Percentiles rank a stretch among this genome's conserved stretches.
These are phyloP conservation scores for Penicillium herquei DNA, from an alignment of 495 filamentous ascomycete genomes.

Conservation along the genomic window DNA sequence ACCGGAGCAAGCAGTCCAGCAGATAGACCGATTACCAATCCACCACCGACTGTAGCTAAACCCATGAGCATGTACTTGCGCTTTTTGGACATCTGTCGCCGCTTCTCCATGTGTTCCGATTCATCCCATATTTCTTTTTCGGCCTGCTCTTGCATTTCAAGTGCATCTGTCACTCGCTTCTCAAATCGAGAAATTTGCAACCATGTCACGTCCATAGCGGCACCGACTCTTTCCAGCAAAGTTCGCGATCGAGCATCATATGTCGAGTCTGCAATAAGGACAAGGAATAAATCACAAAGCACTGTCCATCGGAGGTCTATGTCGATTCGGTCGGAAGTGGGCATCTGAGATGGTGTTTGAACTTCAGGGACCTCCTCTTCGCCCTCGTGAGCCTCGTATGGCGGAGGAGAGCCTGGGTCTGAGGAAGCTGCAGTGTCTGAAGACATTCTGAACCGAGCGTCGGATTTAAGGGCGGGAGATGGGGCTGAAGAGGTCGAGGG, in stretches of 20 bases:
- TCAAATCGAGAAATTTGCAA: slow-evolving; percentile 95
- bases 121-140: slow-evolving; percentile 98
- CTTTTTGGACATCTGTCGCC: slow-evolving; percentile 76
- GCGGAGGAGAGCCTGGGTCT: slow-evolving; percentile 57
- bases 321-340: slow-evolving; percentile 77
- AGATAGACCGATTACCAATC: slow-evolving; percentile 92
- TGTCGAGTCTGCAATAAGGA: slow-evolving; percentile 88
- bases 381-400: slow-evolving; percentile 68
- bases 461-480: slow-evolving; percentile 29
- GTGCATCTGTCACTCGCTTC: slow-evolving; percentile 92
- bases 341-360: slow-evolving; percentile 75
- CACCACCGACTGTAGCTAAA: slow-evolving; percentile 91
- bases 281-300: slow-evolving; percentile 92
- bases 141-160: slow-evolving; percentile 94
- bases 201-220: slow-evolving; percentile 78
- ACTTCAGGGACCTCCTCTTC: slow-evolving; percentile 68
- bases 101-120: slow-evolving; percentile 86
- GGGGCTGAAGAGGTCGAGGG: slow-evolving; percentile 29
- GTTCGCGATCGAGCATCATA: slow-evolving; percentile 90
- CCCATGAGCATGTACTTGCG: slow-evolving; percentile 92
- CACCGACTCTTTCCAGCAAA: slow-evolving; percentile 80
- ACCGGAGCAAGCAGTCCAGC: slow-evolving; percentile 89
- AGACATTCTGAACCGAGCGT: slow-evolving; percentile 25
- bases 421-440: slow-evolving; percentile 30
- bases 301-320: slow-evolving; percentile 98